Evolutionary conservation across 2,329 filamentous ascomycete species (phyloP), one percentile per base, ranked within the genome.

Genomic region (Orbilia brochopaga): DNA sequence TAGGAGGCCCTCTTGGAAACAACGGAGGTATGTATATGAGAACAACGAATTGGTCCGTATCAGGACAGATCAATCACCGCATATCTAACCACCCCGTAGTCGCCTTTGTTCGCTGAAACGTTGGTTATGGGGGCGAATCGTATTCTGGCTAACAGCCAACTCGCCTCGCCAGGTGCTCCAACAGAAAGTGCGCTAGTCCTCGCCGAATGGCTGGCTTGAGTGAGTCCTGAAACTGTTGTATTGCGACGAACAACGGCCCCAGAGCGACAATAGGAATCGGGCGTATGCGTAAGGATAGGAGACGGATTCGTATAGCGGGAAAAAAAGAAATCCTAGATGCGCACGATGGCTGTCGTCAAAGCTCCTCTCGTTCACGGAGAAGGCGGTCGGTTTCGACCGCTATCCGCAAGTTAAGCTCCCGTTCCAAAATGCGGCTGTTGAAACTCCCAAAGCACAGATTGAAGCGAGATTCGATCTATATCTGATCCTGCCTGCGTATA

Each of bases 51-150:
- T 53, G 40, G 30, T 48, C 27, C 13, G 35, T 23, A 42, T 63
- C 63, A 53, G 40, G 40, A 52, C 24, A 63, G 54, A 23, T 37
- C 54, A 42, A 64, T 72, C 56, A 72, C 60, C 42, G 55, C 67
- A 72, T 72, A 35, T 63, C 67, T 48, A 48, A n/a, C n/a, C n/a
- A n/a, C 5, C 19, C 17, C 44, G n/a, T 10, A 50, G 53, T 52
- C 44, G 61, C 44, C 62, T 72, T 72, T 66, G 60, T 72, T 72
- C 60, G 8, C 8, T 72, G 60, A 72, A 64, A 72, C 67, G 55
- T 51, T 64, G 67, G 59, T 57, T 72, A 46, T 53, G 55, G 61
- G 56, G 67, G 51, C 40, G 60, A 59, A 58, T 51, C 53, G 52
- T 55, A 37, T 11, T 53, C 51, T 30, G 48, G 51, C 61, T 51